Evolutionary conservation across 495 filamentous ascomycete species (phyloP).

Genomic region (Cryomyces minteri): DNA sequence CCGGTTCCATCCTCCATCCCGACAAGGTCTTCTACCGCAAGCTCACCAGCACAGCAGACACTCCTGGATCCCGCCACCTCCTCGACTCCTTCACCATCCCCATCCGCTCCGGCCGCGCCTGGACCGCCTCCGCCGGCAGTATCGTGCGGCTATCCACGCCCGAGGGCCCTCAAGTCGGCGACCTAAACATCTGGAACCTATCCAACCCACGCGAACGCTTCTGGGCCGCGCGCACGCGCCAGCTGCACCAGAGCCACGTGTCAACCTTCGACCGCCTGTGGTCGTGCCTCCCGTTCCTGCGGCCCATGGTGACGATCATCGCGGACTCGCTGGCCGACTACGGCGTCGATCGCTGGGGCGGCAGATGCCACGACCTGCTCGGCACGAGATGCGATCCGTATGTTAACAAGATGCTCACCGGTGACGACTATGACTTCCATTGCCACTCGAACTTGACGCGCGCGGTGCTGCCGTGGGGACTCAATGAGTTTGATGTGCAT

Average conservation of each 20-base stretch:
- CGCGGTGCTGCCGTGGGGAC: slow-evolving; percentile 44
- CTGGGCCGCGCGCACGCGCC: slow-evolving; percentile 62
- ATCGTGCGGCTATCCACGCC: slow-evolving; percentile 56
- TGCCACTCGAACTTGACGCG: slow-evolving; percentile 68
- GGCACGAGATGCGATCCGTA: slow-evolving; percentile 67
- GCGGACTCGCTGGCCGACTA: slow-evolving; percentile 46
- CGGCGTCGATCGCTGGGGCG: slow-evolving; percentile 25
- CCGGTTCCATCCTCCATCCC: slow-evolving; percentile 6
- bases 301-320: slow-evolving; percentile 54
- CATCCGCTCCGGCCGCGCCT: slow-evolving; percentile 18
- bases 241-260: slow-evolving; percentile 59
- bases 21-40: slow-evolving; percentile 7
- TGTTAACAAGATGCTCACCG: slow-evolving; percentile 47
- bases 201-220: slow-evolving; percentile 61
- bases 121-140: slow-evolving; percentile 26
- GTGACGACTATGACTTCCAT: slow-evolving; percentile 53
- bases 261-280: slow-evolving; percentile 51
- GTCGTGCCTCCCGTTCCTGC: slow-evolving; percentile 57
- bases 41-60: not conserved
- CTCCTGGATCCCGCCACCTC: not conserved
- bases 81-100: slow-evolving; percentile 11
- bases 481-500: slow-evolving; percentile 57
- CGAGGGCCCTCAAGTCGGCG: slow-evolving; percentile 59
- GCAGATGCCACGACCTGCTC: slow-evolving; percentile 50
- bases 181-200: slow-evolving; percentile 64